These are phyloP conservation scores for Ophiocordyceps australis DNA, from an alignment of 2,329 filamentous ascomycete genomes.

Conservation along the genomic window DNA sequence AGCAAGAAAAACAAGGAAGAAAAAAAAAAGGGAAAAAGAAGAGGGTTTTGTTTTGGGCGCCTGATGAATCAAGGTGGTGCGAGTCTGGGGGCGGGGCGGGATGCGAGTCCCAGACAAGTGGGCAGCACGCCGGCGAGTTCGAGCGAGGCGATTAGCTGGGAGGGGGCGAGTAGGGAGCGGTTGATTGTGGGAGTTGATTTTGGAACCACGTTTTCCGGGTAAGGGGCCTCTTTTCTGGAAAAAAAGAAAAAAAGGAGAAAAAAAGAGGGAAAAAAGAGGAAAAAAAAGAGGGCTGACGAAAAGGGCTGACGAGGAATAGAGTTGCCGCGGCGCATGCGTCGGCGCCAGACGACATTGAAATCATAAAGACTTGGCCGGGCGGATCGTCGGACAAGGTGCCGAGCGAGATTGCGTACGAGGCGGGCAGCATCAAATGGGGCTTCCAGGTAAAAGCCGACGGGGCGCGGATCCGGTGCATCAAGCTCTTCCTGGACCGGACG, in stretches of 20 bases:
- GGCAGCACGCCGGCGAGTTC: conserved; percentile 31
- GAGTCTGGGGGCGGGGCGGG: no score
- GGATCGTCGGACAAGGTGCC: conserved; percentile 78
- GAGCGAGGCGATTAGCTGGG: conserved; percentile 43
- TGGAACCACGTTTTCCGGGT: conserved; percentile 71
- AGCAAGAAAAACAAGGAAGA: no score
- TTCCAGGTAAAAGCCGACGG: conserved; percentile 71
- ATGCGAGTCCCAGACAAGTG: no score
- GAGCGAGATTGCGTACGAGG: conserved; percentile 53
- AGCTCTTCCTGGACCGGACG: conserved; percentile 64
- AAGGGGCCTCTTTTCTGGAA: no score
- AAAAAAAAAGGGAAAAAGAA: no score
- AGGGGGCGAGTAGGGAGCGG: conserved; percentile 37
- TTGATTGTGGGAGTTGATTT: conserved; percentile 69
- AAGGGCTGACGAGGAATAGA: conserved; percentile 5
- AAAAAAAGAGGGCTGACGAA: no score
- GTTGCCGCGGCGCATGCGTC: conserved; percentile 59
- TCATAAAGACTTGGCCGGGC: conserved; percentile 73
- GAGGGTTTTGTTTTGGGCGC: no score
- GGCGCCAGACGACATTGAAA: conserved; percentile 63
- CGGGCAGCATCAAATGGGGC: conserved; percentile 47
- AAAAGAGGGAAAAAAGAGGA: no score
- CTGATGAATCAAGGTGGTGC: no score
- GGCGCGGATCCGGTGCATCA: conserved; percentile 61
- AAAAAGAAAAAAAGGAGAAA: no score